Conservation (phyloP, 352 stramenopile species). For the Phytophthora lateralis region DNA sequence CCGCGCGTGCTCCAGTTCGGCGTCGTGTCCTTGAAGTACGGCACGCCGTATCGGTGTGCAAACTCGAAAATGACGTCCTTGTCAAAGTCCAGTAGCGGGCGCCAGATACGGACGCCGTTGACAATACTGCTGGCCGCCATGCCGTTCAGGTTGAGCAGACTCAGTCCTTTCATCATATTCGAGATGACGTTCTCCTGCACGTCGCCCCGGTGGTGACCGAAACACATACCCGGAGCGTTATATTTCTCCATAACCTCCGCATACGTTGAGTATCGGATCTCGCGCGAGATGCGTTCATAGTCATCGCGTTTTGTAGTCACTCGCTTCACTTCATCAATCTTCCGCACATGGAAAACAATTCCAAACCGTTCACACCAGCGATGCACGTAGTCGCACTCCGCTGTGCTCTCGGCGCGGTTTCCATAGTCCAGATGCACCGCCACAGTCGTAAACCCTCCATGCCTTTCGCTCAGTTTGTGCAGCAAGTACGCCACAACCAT, state of each 20-base stretch:
- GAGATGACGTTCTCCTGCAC: constrained; percentile 98
- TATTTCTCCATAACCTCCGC: constrained; percentile 78
- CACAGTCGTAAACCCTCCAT: constrained; percentile 74
- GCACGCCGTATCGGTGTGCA: constrained; percentile 94
- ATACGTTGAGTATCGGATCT: constrained; percentile 95
- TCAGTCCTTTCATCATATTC: constrained; percentile 96
- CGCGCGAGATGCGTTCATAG: constrained; percentile 94
- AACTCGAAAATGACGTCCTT: constrained; percentile 96
- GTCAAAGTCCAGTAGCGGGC: constrained; percentile 93
- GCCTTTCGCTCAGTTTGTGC: constrained; percentile 71
- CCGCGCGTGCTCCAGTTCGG: constrained; percentile 96
- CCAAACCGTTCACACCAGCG: constrained; percentile 85
- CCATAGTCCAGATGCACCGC: constrained; percentile 98
- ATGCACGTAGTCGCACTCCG: constrained; percentile 93
- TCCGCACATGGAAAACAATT: constrained; percentile 84
- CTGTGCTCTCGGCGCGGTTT: constrained; percentile 92
- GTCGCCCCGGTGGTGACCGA: constrained; percentile 97
- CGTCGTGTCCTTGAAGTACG: constrained; percentile 98
- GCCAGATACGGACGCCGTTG: constrained; percentile 88
- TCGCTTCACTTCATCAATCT: constrained; percentile 93
- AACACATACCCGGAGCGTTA: constrained; percentile 90
- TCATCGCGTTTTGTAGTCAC: constrained; percentile 93
- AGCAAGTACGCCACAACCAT: constrained; percentile 97
- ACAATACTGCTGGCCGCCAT: constrained; percentile 89
- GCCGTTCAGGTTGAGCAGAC: constrained; percentile 93